phyloP scores from a whole-genome alignment of 768 basidiomycete genomes.

The Suillus lakei region DNA sequence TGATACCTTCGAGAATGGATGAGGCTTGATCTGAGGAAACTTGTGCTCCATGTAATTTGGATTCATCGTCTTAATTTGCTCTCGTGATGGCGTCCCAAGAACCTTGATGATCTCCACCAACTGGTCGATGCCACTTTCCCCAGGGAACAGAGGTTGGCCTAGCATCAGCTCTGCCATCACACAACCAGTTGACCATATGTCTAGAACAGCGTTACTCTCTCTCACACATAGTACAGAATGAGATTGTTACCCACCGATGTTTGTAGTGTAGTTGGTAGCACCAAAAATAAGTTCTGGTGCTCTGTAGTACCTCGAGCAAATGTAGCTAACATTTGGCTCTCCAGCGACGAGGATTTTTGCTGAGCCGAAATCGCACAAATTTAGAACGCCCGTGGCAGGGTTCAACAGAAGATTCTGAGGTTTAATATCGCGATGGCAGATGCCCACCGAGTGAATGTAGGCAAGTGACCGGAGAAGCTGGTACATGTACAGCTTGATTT shows the following conservation, averaged over 20 bases:
- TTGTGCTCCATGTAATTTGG: constrained; percentile 99
- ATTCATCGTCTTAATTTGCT: constrained; percentile 99
- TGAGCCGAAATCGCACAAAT: constrained; percentile 98
- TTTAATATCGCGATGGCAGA: constrained; percentile 99
- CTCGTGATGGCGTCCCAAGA: constrained; percentile 95
- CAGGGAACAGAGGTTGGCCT: constrained; percentile 98
- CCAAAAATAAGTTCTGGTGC: constrained; percentile 99
- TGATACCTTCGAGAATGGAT: constrained; percentile 93
- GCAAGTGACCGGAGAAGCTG: constrained; percentile 97
- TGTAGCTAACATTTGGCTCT: constrained; percentile 99
- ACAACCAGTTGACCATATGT: constrained; percentile 99
- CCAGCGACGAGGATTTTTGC: constrained; percentile 98
- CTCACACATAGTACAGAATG: constrained; percentile 1
- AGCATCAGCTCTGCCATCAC: constrained; percentile 99
- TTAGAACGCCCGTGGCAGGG: constrained; percentile 94
- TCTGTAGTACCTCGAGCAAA: constrained; percentile 99
- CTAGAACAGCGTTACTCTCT: constrained; percentile 43
- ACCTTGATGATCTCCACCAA: constrained; percentile 99
- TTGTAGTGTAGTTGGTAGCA: constrained; percentile 99
- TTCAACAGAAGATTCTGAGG: constrained; percentile 98
- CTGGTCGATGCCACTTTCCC: constrained; percentile 98
- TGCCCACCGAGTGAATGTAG: constrained; percentile 99
- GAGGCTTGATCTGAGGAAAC: constrained; percentile 99
- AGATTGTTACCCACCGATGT: constrained; percentile 79
- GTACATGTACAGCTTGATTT: constrained; percentile 99